Evolutionary conservation across 176 grass and related monocot species (phyloP), one percentile per base, ranked within the genome.

Genomic region (Miscanthus lutarioriparius): DNA sequence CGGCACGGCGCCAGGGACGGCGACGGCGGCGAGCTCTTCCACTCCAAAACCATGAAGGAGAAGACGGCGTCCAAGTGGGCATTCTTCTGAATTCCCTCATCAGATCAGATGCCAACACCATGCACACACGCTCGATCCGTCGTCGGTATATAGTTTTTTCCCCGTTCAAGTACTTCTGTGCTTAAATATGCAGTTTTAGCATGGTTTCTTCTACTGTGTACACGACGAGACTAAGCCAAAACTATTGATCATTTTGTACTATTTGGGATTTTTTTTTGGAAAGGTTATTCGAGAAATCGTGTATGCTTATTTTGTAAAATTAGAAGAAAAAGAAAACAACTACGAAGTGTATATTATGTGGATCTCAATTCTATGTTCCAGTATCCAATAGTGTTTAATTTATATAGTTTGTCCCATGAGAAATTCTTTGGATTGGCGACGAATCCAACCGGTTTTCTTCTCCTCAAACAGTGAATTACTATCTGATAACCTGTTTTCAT

Each of bases 1-100:
- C 87, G 86, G 48, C 76, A 85, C 23, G 32, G 32, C 1, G 4
- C 86, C 11, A 90, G 70, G 40, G 85, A 83, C 48, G 65, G 65
- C 62, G 81, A 73, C 13, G 81, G 85, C 71, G 74, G 75, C 33
- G 86, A 92, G 62, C 80, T 92, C 74, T 88, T 89, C 89, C 90
- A 92, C 54, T 97, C 92, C 15, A 92, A 78, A 70, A 94, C 92
- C 83, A 94, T 92, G 92, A 94, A 94, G 75, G 95, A 97, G 64
- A 97, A 92, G 74, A 74, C 90, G 64, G 23, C 84, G 20, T 75
- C 90, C 45, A 94, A 91, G 90, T 97, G 92, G 95, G 86, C 89
- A 20, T 90, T 89, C 67, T 97, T 94, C 73, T 97, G 64, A 66
- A 66, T 66, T 49, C 7, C 38, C 32, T 49, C 12, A 67, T 27